Base-by-base conservation (phyloP, 2,329 filamentous ascomycete species). In the Epichloe bromicola region DNA sequence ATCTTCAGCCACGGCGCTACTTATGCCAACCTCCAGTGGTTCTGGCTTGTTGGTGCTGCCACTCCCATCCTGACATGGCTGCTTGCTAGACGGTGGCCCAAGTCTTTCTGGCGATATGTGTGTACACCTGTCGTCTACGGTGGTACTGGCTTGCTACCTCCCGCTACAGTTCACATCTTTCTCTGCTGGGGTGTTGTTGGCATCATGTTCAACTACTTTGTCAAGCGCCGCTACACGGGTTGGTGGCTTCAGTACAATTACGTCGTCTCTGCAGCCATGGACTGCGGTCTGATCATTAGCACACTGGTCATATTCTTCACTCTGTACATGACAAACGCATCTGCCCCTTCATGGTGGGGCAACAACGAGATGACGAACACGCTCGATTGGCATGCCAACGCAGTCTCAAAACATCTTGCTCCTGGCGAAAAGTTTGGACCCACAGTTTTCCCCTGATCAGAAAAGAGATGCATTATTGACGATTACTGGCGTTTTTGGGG, bases 201-300 rank as follows among this genome's bases (percentile, higher is more conserved):
- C 8, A 74, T 77, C 46, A 56, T 82, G 37, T 88, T 88, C 70
- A 86, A 87, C 66, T 83, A 76, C 59, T 79, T 73, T 58, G 76
- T 88, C 61, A 78, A 78, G 61, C 74, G 80, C 52, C 74, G 77
- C 55, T 83, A 76, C 66, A 77, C 74, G 4, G 83, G 81, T 36
- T 88, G 84, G 85, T 88, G 85, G 85, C 70, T 84, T 64, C 80
- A 83, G 64, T 88, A 86, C 69, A 88, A 88, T 69, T 88, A 88
- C 63, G 74, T 87, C 60, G 79, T 82, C 0, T 86, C 83, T 19
- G 84, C 84, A 0, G 85, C 80, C 1, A 69, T 88, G 38, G 85
- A 88, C 63, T 78, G 77, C 46, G 84, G 84, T 5, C 72, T 86
- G 5, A 79, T 82, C 12, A 63, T 87, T 19, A 77, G 75, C 36